Conservation (phyloP, 306 rosid species). For the Fagus sylvatica region DNA sequence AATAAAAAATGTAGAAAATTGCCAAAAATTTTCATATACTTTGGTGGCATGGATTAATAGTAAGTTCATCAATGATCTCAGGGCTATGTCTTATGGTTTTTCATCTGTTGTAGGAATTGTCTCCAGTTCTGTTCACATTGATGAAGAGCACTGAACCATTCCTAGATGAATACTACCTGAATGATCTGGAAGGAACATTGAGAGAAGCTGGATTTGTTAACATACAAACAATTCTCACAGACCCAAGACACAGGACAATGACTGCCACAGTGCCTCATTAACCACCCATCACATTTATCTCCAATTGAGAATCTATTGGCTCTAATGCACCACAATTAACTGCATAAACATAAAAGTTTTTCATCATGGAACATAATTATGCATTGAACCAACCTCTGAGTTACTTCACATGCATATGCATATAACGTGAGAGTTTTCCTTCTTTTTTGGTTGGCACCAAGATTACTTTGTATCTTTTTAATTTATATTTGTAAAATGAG, state of each 20-base stretch:
- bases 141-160: conserved; percentile 70
- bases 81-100: background rate
- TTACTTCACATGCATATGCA: too few species aligned
- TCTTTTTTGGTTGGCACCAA: too few species aligned
- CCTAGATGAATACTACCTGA: conserved; percentile 62
- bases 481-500: too few species aligned
- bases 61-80: conserved; percentile 9
- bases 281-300: conserved; percentile 22
- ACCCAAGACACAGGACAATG: conserved; percentile 58
- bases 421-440: too few species aligned
- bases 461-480: too few species aligned
- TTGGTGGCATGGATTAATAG: background rate
- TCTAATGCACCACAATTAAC: background rate
- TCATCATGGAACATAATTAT: background rate
- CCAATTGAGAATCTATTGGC: conserved; percentile 1
- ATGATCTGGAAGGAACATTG: conserved; percentile 54
- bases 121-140: conserved; percentile 60
- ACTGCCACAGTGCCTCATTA: conserved; percentile 57
- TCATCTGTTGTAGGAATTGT: conserved; percentile 45
- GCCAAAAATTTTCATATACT: too few species aligned
- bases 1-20: background rate
- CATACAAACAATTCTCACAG: conserved; percentile 48
- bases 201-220: conserved; percentile 53
- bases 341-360: background rate
- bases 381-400: too few species aligned